Evolutionary conservation across 1,139 yeast genomes (phyloP).

Genomic region (Kodamaea alishanica): DNA sequence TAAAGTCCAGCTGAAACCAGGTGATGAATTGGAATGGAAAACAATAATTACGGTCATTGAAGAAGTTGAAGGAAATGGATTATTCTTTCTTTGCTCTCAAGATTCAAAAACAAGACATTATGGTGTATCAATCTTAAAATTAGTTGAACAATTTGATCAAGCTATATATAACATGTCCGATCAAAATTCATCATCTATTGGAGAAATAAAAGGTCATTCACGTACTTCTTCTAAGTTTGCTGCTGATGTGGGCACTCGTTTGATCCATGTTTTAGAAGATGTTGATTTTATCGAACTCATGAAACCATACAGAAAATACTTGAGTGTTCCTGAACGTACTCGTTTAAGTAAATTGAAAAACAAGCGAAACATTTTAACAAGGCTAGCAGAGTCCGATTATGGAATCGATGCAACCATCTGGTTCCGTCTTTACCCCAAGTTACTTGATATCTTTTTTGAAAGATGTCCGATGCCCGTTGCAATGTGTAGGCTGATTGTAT

Average conservation of each 20-base stretch:
- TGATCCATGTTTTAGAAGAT: constrained; percentile 72
- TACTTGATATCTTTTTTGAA: constrained; percentile 70
- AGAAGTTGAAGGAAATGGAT: constrained; percentile 93
- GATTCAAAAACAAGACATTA: constrained; percentile 70
- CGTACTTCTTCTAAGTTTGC: constrained; percentile 68
- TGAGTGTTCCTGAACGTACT: constrained; percentile 79
- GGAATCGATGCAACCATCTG: constrained; percentile 95
- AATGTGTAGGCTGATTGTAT: constrained; percentile 85
- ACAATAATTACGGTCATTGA: constrained; percentile 80
- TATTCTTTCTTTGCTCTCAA: constrained; percentile 87
- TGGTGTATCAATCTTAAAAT: constrained; percentile 69
- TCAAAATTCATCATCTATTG: constrained; percentile 20
- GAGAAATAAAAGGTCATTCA: constrained; percentile 32
- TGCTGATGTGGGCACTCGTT: constrained; percentile 74
- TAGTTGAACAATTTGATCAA: constrained; percentile 81
- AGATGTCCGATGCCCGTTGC: constrained; percentile 93
- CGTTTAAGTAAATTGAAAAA: constrained; percentile 62
- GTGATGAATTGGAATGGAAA: constrained; percentile 74
- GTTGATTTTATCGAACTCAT: constrained; percentile 67
- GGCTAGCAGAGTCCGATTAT: constrained; percentile 84
- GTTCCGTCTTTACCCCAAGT: constrained; percentile 81
- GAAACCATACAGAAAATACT: constrained; percentile 52
- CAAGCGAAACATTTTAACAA: constrained; percentile 61
- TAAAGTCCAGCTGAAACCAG: constrained; percentile 30
- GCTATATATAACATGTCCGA: constrained; percentile 59